These are phyloP conservation scores for Macroventuria anomochaeta DNA, from an alignment of 2,329 filamentous ascomycete genomes.

Conservation along the genomic window DNA sequence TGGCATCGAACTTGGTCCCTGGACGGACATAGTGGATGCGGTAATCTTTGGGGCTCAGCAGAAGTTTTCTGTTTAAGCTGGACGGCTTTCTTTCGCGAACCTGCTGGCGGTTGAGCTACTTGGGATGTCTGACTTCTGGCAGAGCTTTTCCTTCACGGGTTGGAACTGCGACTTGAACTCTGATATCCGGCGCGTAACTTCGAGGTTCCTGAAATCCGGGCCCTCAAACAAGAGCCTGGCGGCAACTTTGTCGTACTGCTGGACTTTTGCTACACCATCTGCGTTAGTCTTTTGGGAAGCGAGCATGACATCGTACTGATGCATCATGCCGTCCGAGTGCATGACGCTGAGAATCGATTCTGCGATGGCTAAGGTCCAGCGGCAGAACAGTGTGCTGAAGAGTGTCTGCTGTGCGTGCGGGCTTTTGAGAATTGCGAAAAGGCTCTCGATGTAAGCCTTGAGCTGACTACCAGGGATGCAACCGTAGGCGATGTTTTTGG, in stretches of 20 bases:
- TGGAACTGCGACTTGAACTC: neutral
- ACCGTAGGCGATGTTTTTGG: constrained; percentile 2
- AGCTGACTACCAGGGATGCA: neutral
- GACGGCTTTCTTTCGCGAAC: neutral
- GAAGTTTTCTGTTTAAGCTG: constrained; percentile 16
- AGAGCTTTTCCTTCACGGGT: neutral
- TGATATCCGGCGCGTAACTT: neutral
- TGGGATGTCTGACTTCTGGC: neutral
- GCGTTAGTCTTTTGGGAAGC: neutral
- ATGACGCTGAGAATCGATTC: constrained; percentile 11
- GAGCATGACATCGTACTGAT: constrained; percentile 1
- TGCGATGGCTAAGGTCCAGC: constrained; percentile 9
- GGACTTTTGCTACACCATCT: constrained; percentile 1
- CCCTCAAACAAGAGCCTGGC: constrained; percentile 15
- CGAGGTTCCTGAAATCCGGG: neutral
- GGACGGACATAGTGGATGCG: constrained; percentile 18
- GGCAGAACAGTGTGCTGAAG: constrained; percentile 19
- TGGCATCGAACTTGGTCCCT: constrained; percentile 6
- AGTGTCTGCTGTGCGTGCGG: constrained; percentile 14
- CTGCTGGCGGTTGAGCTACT: neutral
- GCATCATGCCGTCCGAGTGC: constrained; percentile 1
- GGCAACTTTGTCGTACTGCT: constrained; percentile 10
- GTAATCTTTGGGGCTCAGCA: constrained; percentile 20
- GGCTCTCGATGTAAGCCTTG: neutral
- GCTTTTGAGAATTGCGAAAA: neutral